Percentiles rank a stretch among this genome's conserved stretches.
These are phyloP conservation scores for Colletotrichum filicis DNA, from an alignment of 2,329 filamentous ascomycete genomes.

Conservation along the genomic window DNA sequence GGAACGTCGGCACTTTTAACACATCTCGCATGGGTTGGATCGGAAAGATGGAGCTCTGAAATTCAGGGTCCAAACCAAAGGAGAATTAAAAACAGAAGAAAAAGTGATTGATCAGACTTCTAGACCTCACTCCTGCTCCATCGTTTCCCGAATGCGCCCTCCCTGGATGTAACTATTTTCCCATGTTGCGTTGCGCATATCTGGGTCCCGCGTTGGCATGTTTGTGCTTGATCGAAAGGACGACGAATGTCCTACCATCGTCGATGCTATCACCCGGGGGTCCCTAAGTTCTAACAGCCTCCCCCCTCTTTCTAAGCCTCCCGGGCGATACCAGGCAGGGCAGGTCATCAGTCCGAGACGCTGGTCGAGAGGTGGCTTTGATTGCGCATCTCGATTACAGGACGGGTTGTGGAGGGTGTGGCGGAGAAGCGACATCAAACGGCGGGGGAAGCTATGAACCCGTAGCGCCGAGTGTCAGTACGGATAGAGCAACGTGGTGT, in stretches of 20 bases:
- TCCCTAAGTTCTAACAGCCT: neutral
- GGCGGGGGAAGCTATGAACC: slow-evolving; percentile 8
- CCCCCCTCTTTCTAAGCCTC: neutral
- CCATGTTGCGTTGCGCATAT: neutral
- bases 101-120: slow-evolving; percentile 22
- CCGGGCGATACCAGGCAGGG: neutral
- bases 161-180: neutral
- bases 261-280: neutral
- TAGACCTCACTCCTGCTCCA: neutral
- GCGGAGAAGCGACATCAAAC: neutral
- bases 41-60: neutral
- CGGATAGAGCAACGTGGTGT: neutral
- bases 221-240: neutral
- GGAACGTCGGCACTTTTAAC: slow-evolving; percentile 22
- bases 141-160: neutral
- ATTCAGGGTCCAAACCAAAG: slow-evolving; percentile 28
- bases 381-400: slow-evolving; percentile 29
- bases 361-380: slow-evolving; percentile 25
- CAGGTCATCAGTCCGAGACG: slow-evolving; percentile 34
- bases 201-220: neutral
- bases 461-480: slow-evolving; percentile 8
- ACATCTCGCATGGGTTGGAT: neutral
- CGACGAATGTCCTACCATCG: neutral
- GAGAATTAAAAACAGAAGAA: neutral
- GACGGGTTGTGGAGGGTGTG: neutral